Evolutionary conservation across 345 rosid genomes (phyloP).

Genomic region (Turritis glabra): DNA sequence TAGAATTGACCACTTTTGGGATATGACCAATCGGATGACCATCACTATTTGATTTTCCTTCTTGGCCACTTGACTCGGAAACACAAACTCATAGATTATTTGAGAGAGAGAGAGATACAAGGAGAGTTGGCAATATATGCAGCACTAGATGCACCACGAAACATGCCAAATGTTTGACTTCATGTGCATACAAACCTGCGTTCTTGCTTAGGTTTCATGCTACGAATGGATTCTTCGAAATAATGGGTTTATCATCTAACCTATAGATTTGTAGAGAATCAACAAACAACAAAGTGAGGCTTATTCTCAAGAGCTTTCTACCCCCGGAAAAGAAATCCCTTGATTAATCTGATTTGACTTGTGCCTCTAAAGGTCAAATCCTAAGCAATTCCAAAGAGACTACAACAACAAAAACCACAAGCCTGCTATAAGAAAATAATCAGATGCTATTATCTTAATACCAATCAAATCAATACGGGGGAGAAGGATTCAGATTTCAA

Average conservation of each 20-base stretch:
- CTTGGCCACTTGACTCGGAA: no score
- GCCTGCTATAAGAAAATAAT: neutral
- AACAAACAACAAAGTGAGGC: neutral
- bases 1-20: no score
- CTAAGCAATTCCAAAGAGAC: no score
- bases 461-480: neutral
- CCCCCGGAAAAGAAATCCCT: neutral
- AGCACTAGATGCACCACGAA: neutral
- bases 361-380: constrained; percentile 1
- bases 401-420: neutral
- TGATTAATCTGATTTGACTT: constrained; percentile 7
- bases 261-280: neutral
- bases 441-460: no score
- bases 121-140: no score
- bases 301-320: neutral
- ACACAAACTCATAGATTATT: no score
- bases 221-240: neutral
- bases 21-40: no score
- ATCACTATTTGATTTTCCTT: no score
- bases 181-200: neutral
- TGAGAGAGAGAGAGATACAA: no score
- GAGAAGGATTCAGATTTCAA: neutral
- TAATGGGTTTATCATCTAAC: neutral
- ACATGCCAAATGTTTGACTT: neutral
- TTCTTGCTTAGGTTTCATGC: neutral